Evolutionary conservation across 2,329 filamentous ascomycete genomes (phyloP).

Genomic region (Diaporthe destruens): DNA sequence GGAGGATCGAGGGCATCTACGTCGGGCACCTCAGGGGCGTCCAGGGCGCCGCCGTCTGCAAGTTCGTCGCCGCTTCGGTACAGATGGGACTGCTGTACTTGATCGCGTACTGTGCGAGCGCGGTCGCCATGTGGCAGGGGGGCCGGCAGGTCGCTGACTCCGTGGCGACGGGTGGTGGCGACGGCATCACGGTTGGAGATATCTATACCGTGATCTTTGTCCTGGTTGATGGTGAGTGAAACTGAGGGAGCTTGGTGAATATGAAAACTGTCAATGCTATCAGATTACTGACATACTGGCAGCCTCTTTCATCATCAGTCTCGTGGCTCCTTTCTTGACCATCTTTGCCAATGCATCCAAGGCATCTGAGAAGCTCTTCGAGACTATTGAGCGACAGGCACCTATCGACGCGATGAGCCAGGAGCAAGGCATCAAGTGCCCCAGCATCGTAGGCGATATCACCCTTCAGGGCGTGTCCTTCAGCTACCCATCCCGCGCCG

Average conservation of each 20-base stretch:
- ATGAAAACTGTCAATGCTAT: too few species aligned
- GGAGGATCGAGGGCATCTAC: too few species aligned
- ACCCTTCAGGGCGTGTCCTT: constrained; percentile 59
- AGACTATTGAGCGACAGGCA: constrained; percentile 67
- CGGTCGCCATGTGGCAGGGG: too few species aligned
- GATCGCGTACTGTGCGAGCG: too few species aligned
- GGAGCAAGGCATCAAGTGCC: constrained; percentile 57
- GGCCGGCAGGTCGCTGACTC: constrained; percentile 5
- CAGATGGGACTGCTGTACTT: too few species aligned
- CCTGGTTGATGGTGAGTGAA: constrained; percentile 56
- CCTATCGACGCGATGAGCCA: constrained; percentile 58
- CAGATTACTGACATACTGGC: not conserved
- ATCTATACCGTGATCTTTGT: constrained; percentile 64
- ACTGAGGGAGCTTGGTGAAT: too few species aligned
- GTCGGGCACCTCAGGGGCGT: too few species aligned
- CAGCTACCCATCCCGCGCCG: constrained; percentile 58
- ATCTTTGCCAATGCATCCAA: constrained; percentile 70
- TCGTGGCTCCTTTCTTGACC: constrained; percentile 73
- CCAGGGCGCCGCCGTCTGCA: too few species aligned
- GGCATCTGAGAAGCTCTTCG: constrained; percentile 68
- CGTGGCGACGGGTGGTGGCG: constrained; percentile 5
- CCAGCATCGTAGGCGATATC: constrained; percentile 61
- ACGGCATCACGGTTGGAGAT: constrained; percentile 29
- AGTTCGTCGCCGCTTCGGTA: too few species aligned
- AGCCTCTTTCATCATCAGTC: constrained; percentile 72